phyloP scores from a whole-genome alignment of 208 protist genomes.

The Leishmania arabica region DNA sequence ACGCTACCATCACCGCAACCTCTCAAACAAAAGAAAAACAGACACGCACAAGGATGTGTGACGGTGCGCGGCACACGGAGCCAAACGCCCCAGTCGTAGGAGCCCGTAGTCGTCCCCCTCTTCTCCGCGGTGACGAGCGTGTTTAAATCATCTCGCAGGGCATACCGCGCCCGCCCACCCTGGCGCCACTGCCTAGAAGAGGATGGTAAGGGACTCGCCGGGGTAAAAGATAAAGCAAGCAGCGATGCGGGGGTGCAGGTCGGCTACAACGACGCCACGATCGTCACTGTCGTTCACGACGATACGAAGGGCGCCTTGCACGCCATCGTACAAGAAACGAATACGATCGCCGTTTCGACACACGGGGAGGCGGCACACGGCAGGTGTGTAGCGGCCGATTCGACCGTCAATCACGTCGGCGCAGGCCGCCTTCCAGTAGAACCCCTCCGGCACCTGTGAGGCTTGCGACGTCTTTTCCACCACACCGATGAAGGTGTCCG shows the following conservation, averaged over 20 bases:
- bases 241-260: conserved; percentile 52
- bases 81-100: not conserved
- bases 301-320: conserved; percentile 42
- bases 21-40: not conserved
- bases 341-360: conserved; percentile 68
- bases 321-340: conserved; percentile 58
- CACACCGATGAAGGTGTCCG: conserved; percentile 76
- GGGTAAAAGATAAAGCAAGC: conserved; percentile 89
- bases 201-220: conserved; percentile 68
- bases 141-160: not conserved
- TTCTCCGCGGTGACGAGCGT: not conserved
- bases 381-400: conserved; percentile 45
- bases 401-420: conserved; percentile 57
- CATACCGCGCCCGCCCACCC: not conserved
- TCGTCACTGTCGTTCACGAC: conserved; percentile 55
- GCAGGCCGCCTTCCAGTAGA: conserved; percentile 81
- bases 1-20: not conserved
- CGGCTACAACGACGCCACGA: conserved; percentile 50
- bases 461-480: conserved; percentile 57
- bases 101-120: not conserved
- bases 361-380: conserved; percentile 49
- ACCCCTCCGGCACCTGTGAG: conserved; percentile 52
- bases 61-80: not conserved
- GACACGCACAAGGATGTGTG: not conserved
- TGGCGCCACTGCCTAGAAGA: conserved; percentile 27